A percentile compares a stretch with the other conserved stretches of the same genome.
Conservation (phyloP, 176 grass and related monocot genomes). For the Musa beccarii region DNA sequence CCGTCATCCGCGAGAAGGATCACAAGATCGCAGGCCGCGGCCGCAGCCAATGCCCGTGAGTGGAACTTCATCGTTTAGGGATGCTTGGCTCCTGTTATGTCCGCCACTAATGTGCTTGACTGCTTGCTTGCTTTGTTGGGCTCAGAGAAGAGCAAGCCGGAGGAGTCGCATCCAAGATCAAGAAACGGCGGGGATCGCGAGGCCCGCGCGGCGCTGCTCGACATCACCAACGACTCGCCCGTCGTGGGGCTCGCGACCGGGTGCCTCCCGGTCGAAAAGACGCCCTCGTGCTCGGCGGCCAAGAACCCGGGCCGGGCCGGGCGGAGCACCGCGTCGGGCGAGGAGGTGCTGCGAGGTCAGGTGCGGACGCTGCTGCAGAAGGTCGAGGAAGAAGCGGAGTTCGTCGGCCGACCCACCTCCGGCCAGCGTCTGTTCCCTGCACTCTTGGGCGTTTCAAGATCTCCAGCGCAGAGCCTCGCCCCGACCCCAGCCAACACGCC, state of each 20-base stretch:
- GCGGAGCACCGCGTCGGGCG: conserved; percentile 53
- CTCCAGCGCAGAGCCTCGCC: conserved; percentile 57
- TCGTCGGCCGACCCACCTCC: conserved; percentile 1
- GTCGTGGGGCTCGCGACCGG: conserved; percentile 59
- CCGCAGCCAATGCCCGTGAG: conserved; percentile 24
- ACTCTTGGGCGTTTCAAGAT: conserved; percentile 34
- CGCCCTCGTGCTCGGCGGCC: conserved; percentile 26
- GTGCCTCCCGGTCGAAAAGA: conserved; percentile 28
- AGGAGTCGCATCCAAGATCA: not conserved
- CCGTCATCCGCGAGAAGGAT: conserved; percentile 40
- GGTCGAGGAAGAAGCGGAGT: conserved; percentile 50
- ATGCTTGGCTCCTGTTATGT: not conserved
- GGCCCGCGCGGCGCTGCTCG: conserved; percentile 50
- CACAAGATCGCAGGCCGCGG: conserved; percentile 37
- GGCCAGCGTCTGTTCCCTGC: conserved; percentile 26
- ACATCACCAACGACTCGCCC: conserved; percentile 93
- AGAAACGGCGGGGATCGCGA: conserved; percentile 29
- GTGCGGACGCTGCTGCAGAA: conserved; percentile 81
- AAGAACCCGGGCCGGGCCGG: conserved; percentile 28
- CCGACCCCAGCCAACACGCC: conserved; percentile 71
- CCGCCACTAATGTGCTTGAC: not conserved
- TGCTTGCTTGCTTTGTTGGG: not conserved
- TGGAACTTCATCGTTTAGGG: not conserved
- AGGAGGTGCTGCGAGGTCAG: conserved; percentile 76
- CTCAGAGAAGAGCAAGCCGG: conserved; percentile 27